A percentile compares a stretch with the other conserved stretches of the same genome.
phyloP scores from a whole-genome alignment of 306 rosid genomes.

The Pterocarpus macrocarpus region DNA sequence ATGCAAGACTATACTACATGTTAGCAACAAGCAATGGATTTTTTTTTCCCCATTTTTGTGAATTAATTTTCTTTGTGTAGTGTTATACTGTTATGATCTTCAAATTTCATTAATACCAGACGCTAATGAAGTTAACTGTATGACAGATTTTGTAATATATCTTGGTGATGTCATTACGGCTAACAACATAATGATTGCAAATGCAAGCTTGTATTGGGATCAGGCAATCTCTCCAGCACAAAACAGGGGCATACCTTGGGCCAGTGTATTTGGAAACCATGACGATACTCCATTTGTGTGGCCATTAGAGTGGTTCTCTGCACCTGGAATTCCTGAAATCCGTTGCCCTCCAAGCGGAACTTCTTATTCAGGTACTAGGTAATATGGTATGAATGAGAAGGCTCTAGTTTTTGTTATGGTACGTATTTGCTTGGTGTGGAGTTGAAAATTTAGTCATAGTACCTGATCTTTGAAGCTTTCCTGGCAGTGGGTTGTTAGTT shows the following conservation, averaged over 20 bases:
- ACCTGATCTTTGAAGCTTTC: constrained; percentile 17
- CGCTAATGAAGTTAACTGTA: constrained; percentile 29
- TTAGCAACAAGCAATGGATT: not conserved
- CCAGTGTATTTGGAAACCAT: constrained; percentile 86
- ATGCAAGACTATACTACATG: not conserved
- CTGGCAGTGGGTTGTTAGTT: not conserved
- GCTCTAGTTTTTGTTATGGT: not conserved
- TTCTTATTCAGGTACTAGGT: constrained; percentile 60
- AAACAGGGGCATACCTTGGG: constrained; percentile 78
- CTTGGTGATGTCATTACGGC: constrained; percentile 93
- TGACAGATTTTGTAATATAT: constrained; percentile 85
- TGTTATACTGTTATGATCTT: not conserved
- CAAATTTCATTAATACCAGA: constrained; percentile 3
- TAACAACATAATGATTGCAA: constrained; percentile 71
- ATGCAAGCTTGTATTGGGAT: constrained; percentile 88
- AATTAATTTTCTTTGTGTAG: not conserved
- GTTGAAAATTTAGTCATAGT: not conserved
- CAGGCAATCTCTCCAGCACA: constrained; percentile 77
- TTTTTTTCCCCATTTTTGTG: not conserved
- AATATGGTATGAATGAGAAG: not conserved
- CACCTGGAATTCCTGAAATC: constrained; percentile 71
- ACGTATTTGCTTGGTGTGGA: not conserved
- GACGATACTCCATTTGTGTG: constrained; percentile 86
- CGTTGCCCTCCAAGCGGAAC: constrained; percentile 54
- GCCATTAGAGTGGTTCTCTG: constrained; percentile 85